phyloP scores from a whole-genome alignment of 768 basidiomycete genomes.

The Lactarius psammicola region DNA sequence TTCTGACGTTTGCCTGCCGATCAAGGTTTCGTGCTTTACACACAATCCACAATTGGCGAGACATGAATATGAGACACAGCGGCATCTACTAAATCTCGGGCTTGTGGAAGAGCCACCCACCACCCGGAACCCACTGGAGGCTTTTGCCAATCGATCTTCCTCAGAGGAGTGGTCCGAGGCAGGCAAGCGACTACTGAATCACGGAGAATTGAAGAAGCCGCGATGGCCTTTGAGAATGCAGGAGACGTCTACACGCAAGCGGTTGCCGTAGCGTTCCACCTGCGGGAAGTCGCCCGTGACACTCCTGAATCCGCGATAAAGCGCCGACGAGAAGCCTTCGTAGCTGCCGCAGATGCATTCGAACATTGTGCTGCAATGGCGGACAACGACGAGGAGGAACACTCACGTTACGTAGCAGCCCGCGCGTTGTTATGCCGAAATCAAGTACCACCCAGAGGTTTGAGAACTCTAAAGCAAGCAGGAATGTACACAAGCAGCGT shows the following conservation, averaged over 20 bases:
- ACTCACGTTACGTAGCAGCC: conserved; percentile 3
- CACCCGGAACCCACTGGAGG: background rate
- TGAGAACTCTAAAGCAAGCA: conserved; percentile 17
- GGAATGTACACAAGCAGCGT: conserved; percentile 16
- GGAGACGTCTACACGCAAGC: conserved; percentile 6
- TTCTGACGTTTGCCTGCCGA: conserved; percentile 42
- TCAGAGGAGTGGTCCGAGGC: conserved; percentile 18
- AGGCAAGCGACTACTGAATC: conserved; percentile 7
- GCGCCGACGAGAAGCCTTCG: conserved; percentile 14
- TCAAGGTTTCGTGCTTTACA: conserved; percentile 46
- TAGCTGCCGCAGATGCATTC: background rate
- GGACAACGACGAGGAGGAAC: background rate
- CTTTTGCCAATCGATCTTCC: conserved; percentile 10
- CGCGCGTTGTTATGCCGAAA: conserved; percentile 18
- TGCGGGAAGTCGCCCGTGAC: conserved; percentile 12
- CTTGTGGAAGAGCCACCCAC: background rate
- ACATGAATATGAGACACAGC: conserved; percentile 1
- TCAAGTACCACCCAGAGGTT: conserved; percentile 5
- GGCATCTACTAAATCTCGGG: background rate
- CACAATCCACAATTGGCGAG: conserved; percentile 20
- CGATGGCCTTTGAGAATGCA: conserved; percentile 15
- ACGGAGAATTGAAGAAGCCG: conserved; percentile 18
- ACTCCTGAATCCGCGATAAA: conserved; percentile 1
- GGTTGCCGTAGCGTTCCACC: conserved; percentile 11
- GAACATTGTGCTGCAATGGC: conserved; percentile 10